phyloP scores from a whole-genome alignment of 768 basidiomycete genomes.

The Termitomyces sp. region DNA sequence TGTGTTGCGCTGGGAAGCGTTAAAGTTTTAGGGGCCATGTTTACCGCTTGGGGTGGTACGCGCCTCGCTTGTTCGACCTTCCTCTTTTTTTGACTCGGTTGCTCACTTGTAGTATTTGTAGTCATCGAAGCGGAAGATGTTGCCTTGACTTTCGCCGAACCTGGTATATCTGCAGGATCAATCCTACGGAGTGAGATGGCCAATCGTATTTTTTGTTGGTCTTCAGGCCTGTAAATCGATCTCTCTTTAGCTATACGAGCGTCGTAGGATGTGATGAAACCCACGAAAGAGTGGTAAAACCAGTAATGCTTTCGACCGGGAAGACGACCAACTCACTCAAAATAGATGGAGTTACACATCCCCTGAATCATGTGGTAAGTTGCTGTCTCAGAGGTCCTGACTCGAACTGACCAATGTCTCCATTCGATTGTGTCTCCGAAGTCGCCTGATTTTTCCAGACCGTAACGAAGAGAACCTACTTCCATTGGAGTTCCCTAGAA shows the following conservation, averaged over 20 bases:
- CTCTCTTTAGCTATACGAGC: background rate
- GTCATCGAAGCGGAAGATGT: background rate
- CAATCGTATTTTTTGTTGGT: conserved; percentile 55
- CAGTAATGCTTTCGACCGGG: conserved; percentile 36
- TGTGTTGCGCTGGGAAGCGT: conserved; percentile 12
- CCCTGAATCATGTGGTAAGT: conserved; percentile 36
- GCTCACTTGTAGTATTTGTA: conserved; percentile 7
- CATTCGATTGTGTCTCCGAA: conserved; percentile 66
- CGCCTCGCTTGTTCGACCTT: conserved; percentile 23
- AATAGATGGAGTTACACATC: conserved; percentile 60
- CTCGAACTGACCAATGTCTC: conserved; percentile 60
- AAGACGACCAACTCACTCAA: conserved; percentile 41
- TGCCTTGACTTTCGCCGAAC: conserved; percentile 25
- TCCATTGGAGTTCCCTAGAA: conserved; percentile 40
- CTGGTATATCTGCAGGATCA: conserved; percentile 53
- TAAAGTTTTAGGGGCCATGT: background rate
- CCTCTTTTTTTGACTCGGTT: conserved; percentile 38
- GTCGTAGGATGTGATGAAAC: conserved; percentile 11
- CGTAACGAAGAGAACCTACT: conserved; percentile 63
- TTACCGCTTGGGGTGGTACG: conserved; percentile 11
- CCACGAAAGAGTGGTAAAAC: conserved; percentile 49
- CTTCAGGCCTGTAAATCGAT: conserved; percentile 36
- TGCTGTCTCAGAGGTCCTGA: background rate
- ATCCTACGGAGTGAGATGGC: conserved; percentile 53
- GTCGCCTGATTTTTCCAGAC: conserved; percentile 34